Evolutionary conservation across 495 filamentous ascomycete genomes (phyloP), one percentile per base, ranked within the genome.

Genomic region (Thozetella sp.): DNA sequence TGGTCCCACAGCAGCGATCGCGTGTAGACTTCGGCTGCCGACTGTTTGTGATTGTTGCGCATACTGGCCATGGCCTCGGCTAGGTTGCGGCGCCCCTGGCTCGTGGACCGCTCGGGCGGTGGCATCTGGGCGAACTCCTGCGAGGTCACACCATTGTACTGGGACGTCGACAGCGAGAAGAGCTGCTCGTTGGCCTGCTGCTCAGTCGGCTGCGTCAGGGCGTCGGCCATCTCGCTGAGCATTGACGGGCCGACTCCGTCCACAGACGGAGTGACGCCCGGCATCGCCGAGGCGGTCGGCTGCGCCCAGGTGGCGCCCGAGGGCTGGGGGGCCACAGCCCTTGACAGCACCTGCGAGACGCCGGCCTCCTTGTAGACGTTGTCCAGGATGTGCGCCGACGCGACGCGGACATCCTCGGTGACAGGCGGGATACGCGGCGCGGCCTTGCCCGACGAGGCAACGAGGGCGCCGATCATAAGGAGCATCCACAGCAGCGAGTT

Each of bases 381-480:
- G 69, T 96, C 89, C 54, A 99, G 84, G 34, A 99, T 88, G 27
- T 88, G 89, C 54, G 94, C 91, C 22, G 93, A 97, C 56, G 96
- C 96, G 59, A 90, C 91, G 58, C 93, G 92, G 56, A 98, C 90
- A 65, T 97, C 94, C 58, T 97, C 92, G 20, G 95, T 92, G 63
- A 99, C 87, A 61, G 88, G 89, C 26, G 93, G 94, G 65, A 97
- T 87, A 63, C 76, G 86, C 63, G 65, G 88, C 63, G 67, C 88
- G 68, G 72, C 86, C 75, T 79, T 71, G 78, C 94, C 96, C 50
- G 93, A 97, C 11, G 43, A 48, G 55, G 94, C 93, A 61, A 98
- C 93, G 72, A 96, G 97, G 53, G 95, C 95, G 66, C 95, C 95
- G 67, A 96, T 93, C 58, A 99, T 90, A 60, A 99, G 91, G 64